phyloP scores from a whole-genome alignment of 2,329 filamentous ascomycete genomes.

The Penicillium occitanis region DNA sequence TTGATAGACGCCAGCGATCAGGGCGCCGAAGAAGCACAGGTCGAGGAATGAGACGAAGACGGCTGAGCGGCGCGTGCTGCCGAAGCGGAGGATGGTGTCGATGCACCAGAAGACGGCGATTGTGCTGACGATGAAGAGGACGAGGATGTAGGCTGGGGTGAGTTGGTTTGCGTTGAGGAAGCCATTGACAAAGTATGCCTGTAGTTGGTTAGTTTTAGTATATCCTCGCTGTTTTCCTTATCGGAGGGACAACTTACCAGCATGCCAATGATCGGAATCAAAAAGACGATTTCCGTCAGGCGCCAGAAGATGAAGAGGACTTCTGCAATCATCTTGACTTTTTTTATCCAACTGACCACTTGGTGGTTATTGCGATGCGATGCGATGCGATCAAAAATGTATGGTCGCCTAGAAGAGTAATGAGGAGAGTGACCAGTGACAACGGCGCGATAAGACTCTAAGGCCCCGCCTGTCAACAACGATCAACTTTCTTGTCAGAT shows the following conservation, averaged over 20 bases:
- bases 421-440: constrained; percentile 7
- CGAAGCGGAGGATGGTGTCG: constrained; percentile 60
- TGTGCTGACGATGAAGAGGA: constrained; percentile 65
- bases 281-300: constrained; percentile 59
- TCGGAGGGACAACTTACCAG: constrained; percentile 41
- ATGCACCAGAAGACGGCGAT: constrained; percentile 62
- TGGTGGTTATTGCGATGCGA: neutral
- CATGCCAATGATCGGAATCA: constrained; percentile 65
- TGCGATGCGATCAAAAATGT: neutral
- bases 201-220: neutral
- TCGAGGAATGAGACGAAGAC: constrained; percentile 62
- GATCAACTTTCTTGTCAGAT: neutral
- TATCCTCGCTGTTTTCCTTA: neutral
- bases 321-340: constrained; percentile 51
- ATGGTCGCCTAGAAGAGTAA: neutral
- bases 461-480: constrained; percentile 10
- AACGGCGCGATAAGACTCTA: constrained; percentile 10
- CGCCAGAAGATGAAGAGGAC: constrained; percentile 64
- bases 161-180: constrained; percentile 58
- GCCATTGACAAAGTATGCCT: constrained; percentile 61
- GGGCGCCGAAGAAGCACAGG: constrained; percentile 62
- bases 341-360: neutral
- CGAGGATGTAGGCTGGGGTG: constrained; percentile 60
- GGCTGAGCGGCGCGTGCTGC: constrained; percentile 59
- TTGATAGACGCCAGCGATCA: constrained; percentile 61